Percentiles rank a stretch among this genome's conserved stretches.
phyloP scores from a whole-genome alignment of 2,329 filamentous ascomycete species.

The Fusarium beomiforme region DNA sequence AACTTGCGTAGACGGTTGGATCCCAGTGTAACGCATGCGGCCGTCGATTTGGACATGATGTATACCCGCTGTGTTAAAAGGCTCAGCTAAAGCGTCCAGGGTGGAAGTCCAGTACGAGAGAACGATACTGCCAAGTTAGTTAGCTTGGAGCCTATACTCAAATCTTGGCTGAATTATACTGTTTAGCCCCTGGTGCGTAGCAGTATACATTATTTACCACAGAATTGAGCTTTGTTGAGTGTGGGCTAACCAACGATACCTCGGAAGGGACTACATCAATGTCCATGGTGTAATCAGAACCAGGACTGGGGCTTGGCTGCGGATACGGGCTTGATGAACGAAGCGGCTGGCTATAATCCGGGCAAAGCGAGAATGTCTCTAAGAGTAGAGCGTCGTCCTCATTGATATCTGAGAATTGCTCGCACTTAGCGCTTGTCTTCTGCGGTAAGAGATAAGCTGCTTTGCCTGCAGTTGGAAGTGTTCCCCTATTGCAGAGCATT shows the following conservation, averaged over 20 bases:
- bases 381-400: neutral
- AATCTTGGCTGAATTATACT: neutral
- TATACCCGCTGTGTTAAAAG: neutral
- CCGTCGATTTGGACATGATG: neutral
- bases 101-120: slow-evolving; percentile 23
- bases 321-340: neutral
- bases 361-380: neutral
- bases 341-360: neutral
- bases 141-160: neutral
- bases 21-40: neutral
- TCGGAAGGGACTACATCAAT: neutral
- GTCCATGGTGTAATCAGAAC: neutral
- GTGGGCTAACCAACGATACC: neutral
- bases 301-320: neutral
- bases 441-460: neutral
- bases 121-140: neutral
- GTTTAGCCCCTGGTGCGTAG: neutral
- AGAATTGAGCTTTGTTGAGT: slow-evolving; percentile 9
- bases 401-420: neutral
- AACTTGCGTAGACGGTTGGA: neutral
- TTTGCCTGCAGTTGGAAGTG: neutral
- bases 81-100: neutral
- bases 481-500: slow-evolving; percentile 13
- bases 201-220: neutral
- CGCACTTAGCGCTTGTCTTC: neutral